A percentile compares a stretch with the other conserved stretches of the same genome.
Conservation (phyloP, 2,329 filamentous ascomycete species). For the Periconia sp. region DNA sequence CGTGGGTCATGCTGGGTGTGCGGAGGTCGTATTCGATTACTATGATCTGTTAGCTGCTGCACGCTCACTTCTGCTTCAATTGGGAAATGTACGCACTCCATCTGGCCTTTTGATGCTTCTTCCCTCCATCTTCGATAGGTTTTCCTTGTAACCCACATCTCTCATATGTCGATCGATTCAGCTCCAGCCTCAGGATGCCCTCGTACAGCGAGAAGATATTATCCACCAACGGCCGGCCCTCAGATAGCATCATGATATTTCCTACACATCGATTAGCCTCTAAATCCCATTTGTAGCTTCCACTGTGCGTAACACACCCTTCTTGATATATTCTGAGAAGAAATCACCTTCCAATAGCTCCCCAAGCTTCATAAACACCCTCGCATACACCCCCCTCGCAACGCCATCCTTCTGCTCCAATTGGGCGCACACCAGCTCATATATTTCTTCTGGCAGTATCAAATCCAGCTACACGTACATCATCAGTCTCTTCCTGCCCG, state of each 20-base stretch:
- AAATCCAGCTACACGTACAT: slow-evolving; percentile 64
- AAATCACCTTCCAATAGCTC: slow-evolving; percentile 77
- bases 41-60: slow-evolving; percentile 42
- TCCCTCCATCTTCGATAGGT: slow-evolving; percentile 62
- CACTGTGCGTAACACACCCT: slow-evolving; percentile 57
- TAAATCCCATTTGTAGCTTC: neutral
- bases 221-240: slow-evolving; percentile 73
- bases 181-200: slow-evolving; percentile 74
- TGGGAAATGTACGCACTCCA: slow-evolving; percentile 65
- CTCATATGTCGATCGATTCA: slow-evolving; percentile 84
- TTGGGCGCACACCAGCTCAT: slow-evolving; percentile 60
- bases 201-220: slow-evolving; percentile 74
- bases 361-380: slow-evolving; percentile 73
- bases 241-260: slow-evolving; percentile 81
- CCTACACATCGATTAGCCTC: slow-evolving; percentile 55
- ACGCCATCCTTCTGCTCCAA: slow-evolving; percentile 50
- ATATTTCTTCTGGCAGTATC: slow-evolving; percentile 71
- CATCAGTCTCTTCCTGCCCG: slow-evolving; percentile 9
- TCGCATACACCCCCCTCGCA: slow-evolving; percentile 62
- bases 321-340: slow-evolving; percentile 84
- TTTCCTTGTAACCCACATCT: slow-evolving; percentile 79
- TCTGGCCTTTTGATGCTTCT: slow-evolving; percentile 71
- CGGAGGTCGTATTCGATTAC: slow-evolving; percentile 80
- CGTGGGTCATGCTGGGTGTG: slow-evolving; percentile 76
- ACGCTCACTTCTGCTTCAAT: neutral